These are phyloP conservation scores for Poronia punctata DNA, from an alignment of 495 filamentous ascomycete genomes.

Conservation along the genomic window DNA sequence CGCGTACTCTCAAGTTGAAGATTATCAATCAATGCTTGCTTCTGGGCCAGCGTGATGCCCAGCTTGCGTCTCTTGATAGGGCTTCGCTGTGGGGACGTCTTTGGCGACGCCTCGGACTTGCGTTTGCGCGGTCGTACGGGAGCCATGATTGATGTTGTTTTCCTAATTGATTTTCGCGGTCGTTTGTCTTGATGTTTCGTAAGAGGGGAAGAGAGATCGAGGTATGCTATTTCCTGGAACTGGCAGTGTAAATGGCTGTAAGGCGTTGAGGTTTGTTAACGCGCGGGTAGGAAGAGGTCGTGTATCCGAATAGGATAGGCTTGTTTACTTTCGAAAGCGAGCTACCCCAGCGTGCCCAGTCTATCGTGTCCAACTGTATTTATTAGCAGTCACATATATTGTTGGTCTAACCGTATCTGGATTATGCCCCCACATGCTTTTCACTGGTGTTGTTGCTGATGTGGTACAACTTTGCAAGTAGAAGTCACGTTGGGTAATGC, in stretches of 20 bases:
- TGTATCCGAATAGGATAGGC: conserved; percentile 2
- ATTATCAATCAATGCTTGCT: conserved; percentile 87
- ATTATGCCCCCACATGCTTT: background rate
- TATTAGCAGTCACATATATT: too few species aligned
- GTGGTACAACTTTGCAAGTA: too few species aligned
- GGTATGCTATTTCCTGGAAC: background rate
- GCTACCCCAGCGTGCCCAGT: conserved; percentile 4
- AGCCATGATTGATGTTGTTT: conserved; percentile 44
- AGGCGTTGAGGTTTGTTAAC: background rate
- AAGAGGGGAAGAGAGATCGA: background rate
- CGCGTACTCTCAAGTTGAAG: conserved; percentile 82
- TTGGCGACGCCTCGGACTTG: conserved; percentile 47
- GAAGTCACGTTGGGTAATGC: too few species aligned
- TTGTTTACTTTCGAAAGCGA: conserved; percentile 10
- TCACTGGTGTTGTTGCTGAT: too few species aligned
- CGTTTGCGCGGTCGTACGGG: conserved; percentile 49
- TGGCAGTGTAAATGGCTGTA: too few species aligned
- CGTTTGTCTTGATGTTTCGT: background rate
- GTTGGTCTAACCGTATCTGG: background rate
- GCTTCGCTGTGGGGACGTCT: conserved; percentile 39
- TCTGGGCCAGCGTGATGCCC: conserved; percentile 68
- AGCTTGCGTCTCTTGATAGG: conserved; percentile 53
- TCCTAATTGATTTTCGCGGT: conserved; percentile 8
- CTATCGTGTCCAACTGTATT: background rate
- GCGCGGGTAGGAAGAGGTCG: background rate